These are phyloP conservation scores for Onygenales sp. DNA, from an alignment of 2,329 filamentous ascomycete genomes.

Conservation along the genomic window DNA sequence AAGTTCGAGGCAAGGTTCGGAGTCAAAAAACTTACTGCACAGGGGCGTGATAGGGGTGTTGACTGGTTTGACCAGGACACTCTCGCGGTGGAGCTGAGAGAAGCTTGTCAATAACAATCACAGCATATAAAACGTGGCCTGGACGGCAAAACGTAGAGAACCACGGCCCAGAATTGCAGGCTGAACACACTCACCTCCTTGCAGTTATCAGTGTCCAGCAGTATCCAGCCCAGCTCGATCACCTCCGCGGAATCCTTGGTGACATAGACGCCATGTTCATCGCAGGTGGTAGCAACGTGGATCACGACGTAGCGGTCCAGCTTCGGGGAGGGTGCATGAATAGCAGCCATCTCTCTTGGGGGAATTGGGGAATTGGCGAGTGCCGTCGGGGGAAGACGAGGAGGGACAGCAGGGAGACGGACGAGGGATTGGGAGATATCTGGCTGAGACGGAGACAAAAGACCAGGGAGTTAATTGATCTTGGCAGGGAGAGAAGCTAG, in stretches of 20 bases:
- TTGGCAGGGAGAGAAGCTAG: neutral
- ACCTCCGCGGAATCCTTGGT: slow-evolving; percentile 99
- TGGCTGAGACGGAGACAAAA: slow-evolving; percentile 6
- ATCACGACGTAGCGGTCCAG: slow-evolving; percentile 97
- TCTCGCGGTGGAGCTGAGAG: slow-evolving; percentile 78
- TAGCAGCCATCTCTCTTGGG: slow-evolving; percentile 29
- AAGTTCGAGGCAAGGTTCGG: slow-evolving; percentile 6
- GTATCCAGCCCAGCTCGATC: slow-evolving; percentile 97
- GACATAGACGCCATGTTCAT: slow-evolving; percentile 98
- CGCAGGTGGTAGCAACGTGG: slow-evolving; percentile 96
- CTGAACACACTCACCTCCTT: slow-evolving; percentile 63
- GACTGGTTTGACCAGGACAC: slow-evolving; percentile 92
- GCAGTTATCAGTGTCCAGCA: slow-evolving; percentile 81
- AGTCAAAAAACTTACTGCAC: slow-evolving; percentile 68
- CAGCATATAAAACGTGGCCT: neutral
- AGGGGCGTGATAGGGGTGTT: slow-evolving; percentile 98
- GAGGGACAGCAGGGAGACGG: slow-evolving; percentile 6
- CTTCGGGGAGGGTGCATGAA: slow-evolving; percentile 51
- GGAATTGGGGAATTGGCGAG: slow-evolving; percentile 1
- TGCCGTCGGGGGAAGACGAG: slow-evolving; percentile 5
- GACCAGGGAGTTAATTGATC: neutral
- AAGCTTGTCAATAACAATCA: neutral
- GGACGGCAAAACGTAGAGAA: neutral
- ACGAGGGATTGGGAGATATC: slow-evolving; percentile 14
- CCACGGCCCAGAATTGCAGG: neutral